These are phyloP conservation scores for Trichosporon sp. DNA, from an alignment of 1,284 basidiomycete species.

Conservation along the genomic window DNA sequence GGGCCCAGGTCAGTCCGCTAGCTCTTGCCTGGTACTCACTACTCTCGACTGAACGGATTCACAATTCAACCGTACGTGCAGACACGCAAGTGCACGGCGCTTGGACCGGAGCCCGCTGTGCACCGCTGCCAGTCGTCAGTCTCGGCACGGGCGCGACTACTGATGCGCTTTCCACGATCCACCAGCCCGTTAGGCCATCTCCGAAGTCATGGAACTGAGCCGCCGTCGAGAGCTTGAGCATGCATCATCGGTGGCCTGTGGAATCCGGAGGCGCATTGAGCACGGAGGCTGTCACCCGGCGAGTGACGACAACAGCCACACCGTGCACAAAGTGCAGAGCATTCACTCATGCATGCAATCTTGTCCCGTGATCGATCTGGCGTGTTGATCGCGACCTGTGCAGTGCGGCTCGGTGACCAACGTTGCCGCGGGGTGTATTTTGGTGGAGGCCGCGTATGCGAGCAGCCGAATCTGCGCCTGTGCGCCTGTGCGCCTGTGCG, in stretches of 20 bases:
- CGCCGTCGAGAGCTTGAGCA: not conserved
- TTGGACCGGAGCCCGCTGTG: not conserved
- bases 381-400: too few species aligned
- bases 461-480: not conserved
- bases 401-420: not conserved
- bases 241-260: not conserved
- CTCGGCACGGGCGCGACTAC: too few species aligned
- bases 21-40: not conserved
- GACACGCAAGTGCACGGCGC: not conserved
- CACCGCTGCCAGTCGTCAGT: too few species aligned
- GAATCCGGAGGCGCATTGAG: not conserved
- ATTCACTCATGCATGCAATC: not conserved
- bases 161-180: not conserved
- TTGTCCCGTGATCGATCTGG: not conserved
- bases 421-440: not conserved
- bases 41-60: not conserved
- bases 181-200: not conserved
- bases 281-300: not conserved
- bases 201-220: not conserved
- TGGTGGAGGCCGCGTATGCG: constrained; percentile 3
- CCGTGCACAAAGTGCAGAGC: not conserved
- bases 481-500: not conserved
- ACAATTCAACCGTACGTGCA: not conserved
- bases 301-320: not conserved
- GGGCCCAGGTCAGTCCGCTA: not conserved